Evolutionary conservation across 257 asterid species (phyloP), one percentile per base, ranked within the genome.

Genomic region (Scutellaria barbata): DNA sequence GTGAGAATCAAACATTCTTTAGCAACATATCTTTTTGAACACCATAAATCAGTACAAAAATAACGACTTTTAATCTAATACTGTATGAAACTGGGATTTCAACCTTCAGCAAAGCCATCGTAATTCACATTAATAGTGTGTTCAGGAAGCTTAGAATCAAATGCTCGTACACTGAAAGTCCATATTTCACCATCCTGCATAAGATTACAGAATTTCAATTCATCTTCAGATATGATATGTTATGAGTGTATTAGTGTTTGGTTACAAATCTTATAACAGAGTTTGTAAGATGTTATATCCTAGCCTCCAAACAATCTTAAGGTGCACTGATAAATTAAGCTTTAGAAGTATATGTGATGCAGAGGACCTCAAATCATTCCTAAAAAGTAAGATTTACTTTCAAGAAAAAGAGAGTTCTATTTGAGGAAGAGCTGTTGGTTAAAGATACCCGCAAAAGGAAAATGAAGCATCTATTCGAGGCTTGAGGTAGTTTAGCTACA

Each of bases 31-130:
- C 13, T 16, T 73, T 52, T 50, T 6, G 60, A 20, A 11, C 40
- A 65, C 30, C 59, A 70, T 13, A 72, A 51, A 72, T 55, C 66
- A 54, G 56, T 53, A 40, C 48, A 63, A 39, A 57, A 68, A 8
- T 39, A 74, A 59, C 3, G 25, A 20, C 20, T 62, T 25, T 7
- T 43, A 12, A 50, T 57, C 37, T 20, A 18, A 45, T 61, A 61
- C 35, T 70, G 57, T 30, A 48, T 57, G 39, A 57, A 79, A 41
- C 57, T 45, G 68, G 43, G 71, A 5, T 74, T 17, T 63, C 59
- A 62, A 92, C 99, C 99, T 95, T 95, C 99, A 68, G 99, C 95
- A 82, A 95, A 92, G 65, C 99, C 98, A 1, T 81, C 99, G 63
- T 95, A 95, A 83, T 82, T 95, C 75, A 95, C 95, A 73, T 76